Percentiles rank a stretch among this genome's conserved stretches.
Evolutionary conservation across 352 stramenopile species (phyloP).

Genomic region (Pythium grandisporangium): DNA sequence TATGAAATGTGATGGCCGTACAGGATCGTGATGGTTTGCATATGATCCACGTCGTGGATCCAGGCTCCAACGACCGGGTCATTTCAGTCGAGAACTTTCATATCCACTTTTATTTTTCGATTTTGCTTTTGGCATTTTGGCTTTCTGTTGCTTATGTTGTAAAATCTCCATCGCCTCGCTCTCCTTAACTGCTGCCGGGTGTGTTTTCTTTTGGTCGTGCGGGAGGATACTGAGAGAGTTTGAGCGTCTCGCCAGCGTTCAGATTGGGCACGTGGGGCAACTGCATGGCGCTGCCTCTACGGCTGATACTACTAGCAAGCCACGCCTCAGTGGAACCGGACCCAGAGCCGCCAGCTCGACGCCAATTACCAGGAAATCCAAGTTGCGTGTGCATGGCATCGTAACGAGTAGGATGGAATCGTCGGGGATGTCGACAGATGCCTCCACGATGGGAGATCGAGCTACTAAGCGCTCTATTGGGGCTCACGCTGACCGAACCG

Average conservation of each 20-base stretch:
- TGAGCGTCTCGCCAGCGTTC: slow-evolving; percentile 50
- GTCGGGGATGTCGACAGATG: background rate
- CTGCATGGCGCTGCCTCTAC: background rate
- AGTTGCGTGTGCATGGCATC: slow-evolving; percentile 13
- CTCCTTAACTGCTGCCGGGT: slow-evolving; percentile 56
- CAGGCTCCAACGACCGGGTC: slow-evolving; percentile 24
- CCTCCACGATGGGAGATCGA: background rate
- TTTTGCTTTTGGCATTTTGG: no score
- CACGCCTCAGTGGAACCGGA: no score
- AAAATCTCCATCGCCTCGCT: no score
- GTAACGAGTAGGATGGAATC: slow-evolving; percentile 10
- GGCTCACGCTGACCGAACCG: slow-evolving; percentile 32
- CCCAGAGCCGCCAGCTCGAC: background rate
- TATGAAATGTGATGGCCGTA: no score
- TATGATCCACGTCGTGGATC: slow-evolving; percentile 51
- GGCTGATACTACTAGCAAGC: no score
- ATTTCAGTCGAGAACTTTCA: slow-evolving; percentile 68
- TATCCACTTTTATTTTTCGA: no score
- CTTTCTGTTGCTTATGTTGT: no score
- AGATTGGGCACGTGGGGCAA: slow-evolving; percentile 34
- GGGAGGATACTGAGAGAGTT: slow-evolving; percentile 75
- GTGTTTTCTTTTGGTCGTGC: no score
- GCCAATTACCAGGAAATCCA: slow-evolving; percentile 2
- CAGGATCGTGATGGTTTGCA: slow-evolving; percentile 62
- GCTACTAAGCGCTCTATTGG: slow-evolving; percentile 11